Evolutionary conservation across 306 rosid species (phyloP), one percentile per base, ranked within the genome.

Genomic region (Leucaena leucocephala): DNA sequence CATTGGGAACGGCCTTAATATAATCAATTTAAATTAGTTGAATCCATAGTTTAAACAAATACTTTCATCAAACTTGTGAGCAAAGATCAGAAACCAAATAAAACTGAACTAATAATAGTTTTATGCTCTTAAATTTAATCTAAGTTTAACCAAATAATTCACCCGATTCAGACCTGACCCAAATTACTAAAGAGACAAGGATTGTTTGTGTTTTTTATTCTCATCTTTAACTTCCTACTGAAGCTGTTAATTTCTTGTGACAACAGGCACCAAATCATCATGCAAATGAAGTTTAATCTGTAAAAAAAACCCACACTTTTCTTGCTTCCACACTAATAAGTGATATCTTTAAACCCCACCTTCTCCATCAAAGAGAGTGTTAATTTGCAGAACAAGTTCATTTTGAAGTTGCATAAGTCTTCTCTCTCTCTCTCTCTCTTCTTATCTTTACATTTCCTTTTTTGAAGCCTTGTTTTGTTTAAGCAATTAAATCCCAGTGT

Each of bases 131-230:
- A 44, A 79, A 78, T 85, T 84, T 74, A 86, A 86, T 88, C 88
- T 87, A 81, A 70, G 76, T 80, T 84, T 71, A 92, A 94, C 97
- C 90, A 63, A 88, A 85, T 79, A 84, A 66, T 55, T 86, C 89
- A 90, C 97, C 97, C 43, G 67, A 85, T 81, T 92, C 66, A 64
- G 84, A 94, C 94, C 97, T 84, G 93, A 78, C 76, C 45, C 48
- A 50, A 78, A 82, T 70, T 73, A 82, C 81, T 61, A 76, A 59
- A 71, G 80, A 48, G 80, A 82, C 78, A 84, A 54, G 77, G 19
- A 43, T n/a, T 21, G 43, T 11, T 67, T 84, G 72, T 9, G 69
- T 83, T 65, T 85, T 83, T 79, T 78, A 11, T 8, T 80, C 76
- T 68, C 40, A 71, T 52, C 59, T 39, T 46, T 12, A 45, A 45